Base-by-base conservation (phyloP, 108 stramenopile genomes). In the Fragilaria radians region DNA sequence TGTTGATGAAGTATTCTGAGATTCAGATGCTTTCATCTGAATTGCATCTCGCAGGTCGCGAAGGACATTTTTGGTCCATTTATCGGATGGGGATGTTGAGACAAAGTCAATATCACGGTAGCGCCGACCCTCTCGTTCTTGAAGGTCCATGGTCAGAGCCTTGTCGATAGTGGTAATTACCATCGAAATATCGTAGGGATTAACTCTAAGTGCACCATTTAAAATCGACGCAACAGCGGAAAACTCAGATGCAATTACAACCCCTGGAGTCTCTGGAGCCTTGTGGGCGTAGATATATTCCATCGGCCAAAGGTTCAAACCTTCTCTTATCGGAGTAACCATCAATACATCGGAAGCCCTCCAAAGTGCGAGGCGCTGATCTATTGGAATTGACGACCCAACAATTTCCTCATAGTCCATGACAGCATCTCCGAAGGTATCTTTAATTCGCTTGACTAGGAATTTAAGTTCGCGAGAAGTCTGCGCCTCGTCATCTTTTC, bases 101-200 rank as follows among this genome's bases (percentile, higher is more conserved):
- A 98, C 96, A 77, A 97, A 99, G 28, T 93, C 86, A 65, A 96
- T 81, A 66, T 99, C 99, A 23, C 99, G 91, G 34, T 79, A 90
- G 4, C 93, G 87, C 3, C 97, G 89, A 7, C 78, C 84, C 65
- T 93, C 91, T 2, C 79, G 81, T 53, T 97, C 95, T 49, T 76
- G 62, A 5, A 64, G 46, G 17, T 73, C 67, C 97, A 98, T 96
- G 31, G 78, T 76, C 47, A 98, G 68, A 0, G 98, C 97, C 66
- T 89, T 89, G 58, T 97, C 98, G 29, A 98, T 75, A n/a, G 78
- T 81, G 0, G 81, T 89, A 18, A 91, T 86, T 3, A 87, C 78
- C 82, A 83, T 81, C 61, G 88, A 77, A 45, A 96, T 81, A 53
- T 98, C 92, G 72, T 83, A 99, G 2, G 97, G 98, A 66, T 99